Evolutionary conservation across 1,284 basidiomycete genomes (phyloP).

Genomic region (Melampsora larici-populina): DNA sequence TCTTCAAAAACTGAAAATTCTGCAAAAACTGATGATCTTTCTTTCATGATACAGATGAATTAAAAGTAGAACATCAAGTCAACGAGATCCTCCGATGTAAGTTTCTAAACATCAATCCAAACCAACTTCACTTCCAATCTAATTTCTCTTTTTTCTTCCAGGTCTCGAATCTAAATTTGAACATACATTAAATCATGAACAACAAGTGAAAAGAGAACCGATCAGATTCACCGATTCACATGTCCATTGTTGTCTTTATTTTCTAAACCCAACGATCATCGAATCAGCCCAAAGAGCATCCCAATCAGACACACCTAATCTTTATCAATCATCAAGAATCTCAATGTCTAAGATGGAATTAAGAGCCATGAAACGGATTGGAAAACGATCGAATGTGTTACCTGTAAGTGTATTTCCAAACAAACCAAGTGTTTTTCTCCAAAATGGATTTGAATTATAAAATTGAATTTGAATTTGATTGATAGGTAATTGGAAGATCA

Average conservation of each 20-base stretch:
- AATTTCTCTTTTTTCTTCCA: not conserved
- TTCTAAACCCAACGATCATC: constrained; percentile 29
- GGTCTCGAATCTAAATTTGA: constrained; percentile 38
- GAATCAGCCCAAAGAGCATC: not conserved
- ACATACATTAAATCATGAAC: constrained; percentile 22
- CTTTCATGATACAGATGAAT: constrained; percentile 30
- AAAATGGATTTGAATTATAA: no score
- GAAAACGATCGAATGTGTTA: constrained; percentile 17
- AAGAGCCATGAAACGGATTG: constrained; percentile 16
- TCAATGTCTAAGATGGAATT: constrained; percentile 32
- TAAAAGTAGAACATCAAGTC: constrained; percentile 26
- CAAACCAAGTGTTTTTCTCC: no score
- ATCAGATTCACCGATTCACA: constrained; percentile 30
- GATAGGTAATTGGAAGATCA: constrained; percentile 22
- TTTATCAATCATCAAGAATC: not conserved
- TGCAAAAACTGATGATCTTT: not conserved
- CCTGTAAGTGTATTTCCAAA: no score
- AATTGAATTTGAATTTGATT: no score
- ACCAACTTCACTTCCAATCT: no score
- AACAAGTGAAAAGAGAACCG: constrained; percentile 41
- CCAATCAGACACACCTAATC: not conserved
- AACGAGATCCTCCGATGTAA: constrained; percentile 36
- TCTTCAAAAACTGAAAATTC: not conserved
- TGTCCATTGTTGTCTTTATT: constrained; percentile 36
- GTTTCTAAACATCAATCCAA: not conserved